These are phyloP conservation scores for Alternaria solani DNA, from an alignment of 2,329 filamentous ascomycete species.

Conservation along the genomic window DNA sequence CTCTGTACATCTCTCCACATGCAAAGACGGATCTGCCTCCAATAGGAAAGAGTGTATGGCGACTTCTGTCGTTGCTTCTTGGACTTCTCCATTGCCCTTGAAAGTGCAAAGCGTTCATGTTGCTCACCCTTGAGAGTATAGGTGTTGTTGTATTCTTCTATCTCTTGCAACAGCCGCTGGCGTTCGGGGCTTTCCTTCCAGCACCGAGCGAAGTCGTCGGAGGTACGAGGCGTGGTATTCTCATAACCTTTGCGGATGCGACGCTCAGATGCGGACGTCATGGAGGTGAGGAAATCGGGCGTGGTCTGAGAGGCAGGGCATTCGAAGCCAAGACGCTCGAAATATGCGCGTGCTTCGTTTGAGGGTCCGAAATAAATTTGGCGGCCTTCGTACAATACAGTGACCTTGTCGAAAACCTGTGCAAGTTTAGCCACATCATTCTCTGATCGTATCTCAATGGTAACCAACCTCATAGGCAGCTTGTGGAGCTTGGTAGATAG, in stretches of 20 bases:
- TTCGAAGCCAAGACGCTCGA: slow-evolving; percentile 71
- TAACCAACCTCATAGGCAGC: slow-evolving; percentile 65
- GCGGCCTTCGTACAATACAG: slow-evolving; percentile 63
- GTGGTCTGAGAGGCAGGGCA: slow-evolving; percentile 63
- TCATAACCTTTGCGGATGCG: slow-evolving; percentile 51
- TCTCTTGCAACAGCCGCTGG: slow-evolving; percentile 51
- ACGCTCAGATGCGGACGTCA: slow-evolving; percentile 58
- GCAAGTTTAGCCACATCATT: not conserved
- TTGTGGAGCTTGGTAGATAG: slow-evolving; percentile 59
- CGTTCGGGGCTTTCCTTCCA: slow-evolving; percentile 50
- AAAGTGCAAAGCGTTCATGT: slow-evolving; percentile 41
- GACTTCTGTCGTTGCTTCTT: slow-evolving; percentile 62
- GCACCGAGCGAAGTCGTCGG: slow-evolving; percentile 60
- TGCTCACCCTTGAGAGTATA: slow-evolving; percentile 51
- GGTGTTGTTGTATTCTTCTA: slow-evolving; percentile 58
- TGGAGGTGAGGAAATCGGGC: slow-evolving; percentile 76
- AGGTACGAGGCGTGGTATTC: slow-evolving; percentile 51
- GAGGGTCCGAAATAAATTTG: slow-evolving; percentile 74
- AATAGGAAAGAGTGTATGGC: slow-evolving; percentile 59
- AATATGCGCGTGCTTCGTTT: slow-evolving; percentile 69
- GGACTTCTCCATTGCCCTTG: slow-evolving; percentile 56
- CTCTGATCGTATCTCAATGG: slow-evolving; percentile 35
- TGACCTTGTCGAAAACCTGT: slow-evolving; percentile 29
- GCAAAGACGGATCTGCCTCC: slow-evolving; percentile 15
- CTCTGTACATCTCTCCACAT: slow-evolving; percentile 8